These are phyloP conservation scores for Cylindrotheca fusiformis DNA, from an alignment of 108 stramenopile species.

Conservation along the genomic window DNA sequence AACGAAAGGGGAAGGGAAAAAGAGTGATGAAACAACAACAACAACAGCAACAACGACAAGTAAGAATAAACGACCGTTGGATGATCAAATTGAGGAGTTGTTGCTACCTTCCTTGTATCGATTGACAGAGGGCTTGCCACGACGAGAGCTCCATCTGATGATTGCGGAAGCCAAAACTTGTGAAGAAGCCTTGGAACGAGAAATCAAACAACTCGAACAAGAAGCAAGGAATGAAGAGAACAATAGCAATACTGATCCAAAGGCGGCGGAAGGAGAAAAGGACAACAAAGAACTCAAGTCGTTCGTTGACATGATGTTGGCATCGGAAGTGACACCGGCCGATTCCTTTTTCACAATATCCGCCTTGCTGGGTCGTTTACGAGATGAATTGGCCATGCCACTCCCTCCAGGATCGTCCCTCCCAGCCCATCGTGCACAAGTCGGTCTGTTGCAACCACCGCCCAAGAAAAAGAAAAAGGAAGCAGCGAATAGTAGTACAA, in stretches of 20 bases:
- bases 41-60: background rate
- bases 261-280: background rate
- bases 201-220: slow-evolving; percentile 51
- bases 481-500: background rate
- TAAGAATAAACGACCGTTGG: background rate
- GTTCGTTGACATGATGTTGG: slow-evolving; percentile 46
- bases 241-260: too few species aligned
- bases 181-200: slow-evolving; percentile 61
- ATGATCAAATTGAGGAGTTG: slow-evolving; percentile 1
- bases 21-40: slow-evolving; percentile 1
- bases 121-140: slow-evolving; percentile 65
- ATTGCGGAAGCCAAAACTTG: slow-evolving; percentile 61
- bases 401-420: slow-evolving; percentile 48
- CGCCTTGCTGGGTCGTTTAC: slow-evolving; percentile 69
- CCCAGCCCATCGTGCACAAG: slow-evolving; percentile 13
- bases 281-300: slow-evolving; percentile 17
- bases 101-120: slow-evolving; percentile 46
- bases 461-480: slow-evolving; percentile 18
- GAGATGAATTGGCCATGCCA: slow-evolving; percentile 72
- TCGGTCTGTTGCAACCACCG: slow-evolving; percentile 9
- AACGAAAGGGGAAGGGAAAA: too few species aligned
- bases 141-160: slow-evolving; percentile 58
- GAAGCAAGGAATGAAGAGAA: slow-evolving; percentile 35
- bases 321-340: slow-evolving; percentile 61
- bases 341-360: slow-evolving; percentile 75